Evolutionary conservation across 2,329 filamentous ascomycete species (phyloP).

Genomic region (Colletotrichum gloeosporioides): DNA sequence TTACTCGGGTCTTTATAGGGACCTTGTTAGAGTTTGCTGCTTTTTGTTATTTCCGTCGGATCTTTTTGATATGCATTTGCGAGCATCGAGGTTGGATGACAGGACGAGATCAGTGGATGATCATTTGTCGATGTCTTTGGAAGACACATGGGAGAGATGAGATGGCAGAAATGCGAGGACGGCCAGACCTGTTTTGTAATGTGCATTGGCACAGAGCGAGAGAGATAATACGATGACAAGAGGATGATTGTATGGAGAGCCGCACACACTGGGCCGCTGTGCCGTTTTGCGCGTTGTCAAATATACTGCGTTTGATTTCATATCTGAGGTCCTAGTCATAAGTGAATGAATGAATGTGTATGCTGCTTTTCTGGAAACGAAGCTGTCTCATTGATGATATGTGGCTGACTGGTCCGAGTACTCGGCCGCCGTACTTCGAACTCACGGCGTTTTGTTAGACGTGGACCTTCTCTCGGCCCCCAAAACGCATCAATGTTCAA

Average conservation of each 20-base stretch:
- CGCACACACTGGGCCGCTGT: neutral
- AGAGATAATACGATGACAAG: slow-evolving; percentile 6
- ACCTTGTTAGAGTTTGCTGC: slow-evolving; percentile 7
- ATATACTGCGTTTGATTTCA: slow-evolving; percentile 16
- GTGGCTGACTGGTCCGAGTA: neutral
- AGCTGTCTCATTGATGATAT: neutral
- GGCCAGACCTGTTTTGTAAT: neutral
- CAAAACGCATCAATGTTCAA: neutral
- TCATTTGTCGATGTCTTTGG: neutral
- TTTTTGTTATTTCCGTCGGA: neutral
- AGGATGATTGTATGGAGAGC: slow-evolving; percentile 1
- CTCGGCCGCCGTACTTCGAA: neutral
- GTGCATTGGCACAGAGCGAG: neutral
- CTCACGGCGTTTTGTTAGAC: neutral
- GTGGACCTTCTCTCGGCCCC: neutral
- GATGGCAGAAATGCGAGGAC: neutral
- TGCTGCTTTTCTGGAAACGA: neutral
- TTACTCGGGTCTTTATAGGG: neutral
- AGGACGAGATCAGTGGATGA: neutral
- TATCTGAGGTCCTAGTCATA: neutral
- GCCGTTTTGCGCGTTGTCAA: slow-evolving; percentile 15
- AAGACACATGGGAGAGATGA: slow-evolving; percentile 8
- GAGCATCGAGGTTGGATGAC: slow-evolving; percentile 7
- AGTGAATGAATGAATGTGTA: neutral
- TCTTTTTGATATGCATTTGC: slow-evolving; percentile 10